Evolutionary conservation across 192 early-diverging fungal species (phyloP).

Genomic region (Coemansia aciculifera): DNA sequence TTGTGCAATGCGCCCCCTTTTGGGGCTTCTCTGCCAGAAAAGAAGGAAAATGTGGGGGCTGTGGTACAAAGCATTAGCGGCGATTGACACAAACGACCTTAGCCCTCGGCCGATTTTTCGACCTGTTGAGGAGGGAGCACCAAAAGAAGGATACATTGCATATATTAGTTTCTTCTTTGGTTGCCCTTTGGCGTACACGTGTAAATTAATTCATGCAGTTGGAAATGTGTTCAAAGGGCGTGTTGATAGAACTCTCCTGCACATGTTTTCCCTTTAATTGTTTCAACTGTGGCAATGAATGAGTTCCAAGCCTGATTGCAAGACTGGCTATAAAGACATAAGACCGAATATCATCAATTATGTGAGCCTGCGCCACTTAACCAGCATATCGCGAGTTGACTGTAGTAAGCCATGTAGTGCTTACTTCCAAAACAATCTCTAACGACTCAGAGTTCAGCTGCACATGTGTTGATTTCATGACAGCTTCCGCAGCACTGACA

Average conservation of each 20-base stretch:
- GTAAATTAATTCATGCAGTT: conserved; percentile 9
- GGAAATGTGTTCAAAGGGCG: conserved; percentile 1
- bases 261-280: not conserved
- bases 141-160: conserved; percentile 3
- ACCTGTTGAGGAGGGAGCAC: not conserved
- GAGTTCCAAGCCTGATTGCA: not conserved
- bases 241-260: not conserved
- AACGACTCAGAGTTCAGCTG: not conserved
- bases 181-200: not conserved
- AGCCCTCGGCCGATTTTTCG: not conserved
- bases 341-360: not conserved
- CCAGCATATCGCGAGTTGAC: not conserved
- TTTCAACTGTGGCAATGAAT: not conserved
- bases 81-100: not conserved
- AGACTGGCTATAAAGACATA: not conserved
- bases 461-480: not conserved
- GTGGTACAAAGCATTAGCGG: not conserved
- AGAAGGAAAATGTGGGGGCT: not conserved
- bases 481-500: conserved; percentile 1
- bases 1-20: not conserved
- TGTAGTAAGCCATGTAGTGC: not conserved
- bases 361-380: not conserved
- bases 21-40: not conserved
- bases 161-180: conserved; percentile 8
- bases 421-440: not conserved